Evolutionary conservation across 208 protist species (phyloP).

Genomic region (Leishmania braziliensis): DNA sequence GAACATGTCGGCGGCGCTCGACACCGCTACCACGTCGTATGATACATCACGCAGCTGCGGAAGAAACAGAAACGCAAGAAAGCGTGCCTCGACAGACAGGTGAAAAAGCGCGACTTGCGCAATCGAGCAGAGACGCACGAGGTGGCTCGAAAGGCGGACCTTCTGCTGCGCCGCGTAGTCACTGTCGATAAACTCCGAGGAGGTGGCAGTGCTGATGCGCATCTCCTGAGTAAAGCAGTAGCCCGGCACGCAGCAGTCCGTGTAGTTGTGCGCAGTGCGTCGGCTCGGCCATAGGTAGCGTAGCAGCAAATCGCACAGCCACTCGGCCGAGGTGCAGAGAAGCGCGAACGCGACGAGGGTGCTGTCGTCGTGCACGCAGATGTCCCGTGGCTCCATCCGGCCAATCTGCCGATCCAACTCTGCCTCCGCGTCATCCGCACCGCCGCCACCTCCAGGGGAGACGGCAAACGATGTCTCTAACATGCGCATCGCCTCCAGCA

Average conservation of each 20-base stretch:
- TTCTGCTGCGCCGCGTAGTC: constrained; percentile 27
- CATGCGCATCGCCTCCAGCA: constrained; percentile 35
- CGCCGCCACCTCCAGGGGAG: background rate
- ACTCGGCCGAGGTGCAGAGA: constrained; percentile 79
- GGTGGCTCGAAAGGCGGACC: constrained; percentile 53
- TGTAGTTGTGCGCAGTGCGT: constrained; percentile 29
- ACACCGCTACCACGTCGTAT: constrained; percentile 70
- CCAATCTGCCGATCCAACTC: constrained; percentile 52
- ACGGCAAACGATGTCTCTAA: constrained; percentile 27
- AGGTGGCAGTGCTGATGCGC: constrained; percentile 25
- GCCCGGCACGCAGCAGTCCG: constrained; percentile 62
- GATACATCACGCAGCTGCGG: constrained; percentile 88
- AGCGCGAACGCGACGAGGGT: constrained; percentile 70
- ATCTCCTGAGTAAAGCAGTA: constrained; percentile 45
- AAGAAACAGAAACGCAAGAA: constrained; percentile 78
- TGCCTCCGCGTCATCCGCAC: constrained; percentile 1
- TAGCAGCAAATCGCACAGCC: constrained; percentile 65
- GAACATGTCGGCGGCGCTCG: constrained; percentile 77
- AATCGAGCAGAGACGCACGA: constrained; percentile 69
- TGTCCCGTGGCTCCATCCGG: constrained; percentile 43
- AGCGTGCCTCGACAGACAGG: constrained; percentile 80
- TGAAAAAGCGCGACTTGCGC: constrained; percentile 83
- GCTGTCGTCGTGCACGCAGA: constrained; percentile 68
- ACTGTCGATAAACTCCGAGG: constrained; percentile 10
- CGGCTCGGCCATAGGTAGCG: constrained; percentile 40